A percentile compares a stretch with the other conserved stretches of the same genome.
Evolutionary conservation across 1,284 basidiomycete species (phyloP).

Genomic region (Ustilago nuda): DNA sequence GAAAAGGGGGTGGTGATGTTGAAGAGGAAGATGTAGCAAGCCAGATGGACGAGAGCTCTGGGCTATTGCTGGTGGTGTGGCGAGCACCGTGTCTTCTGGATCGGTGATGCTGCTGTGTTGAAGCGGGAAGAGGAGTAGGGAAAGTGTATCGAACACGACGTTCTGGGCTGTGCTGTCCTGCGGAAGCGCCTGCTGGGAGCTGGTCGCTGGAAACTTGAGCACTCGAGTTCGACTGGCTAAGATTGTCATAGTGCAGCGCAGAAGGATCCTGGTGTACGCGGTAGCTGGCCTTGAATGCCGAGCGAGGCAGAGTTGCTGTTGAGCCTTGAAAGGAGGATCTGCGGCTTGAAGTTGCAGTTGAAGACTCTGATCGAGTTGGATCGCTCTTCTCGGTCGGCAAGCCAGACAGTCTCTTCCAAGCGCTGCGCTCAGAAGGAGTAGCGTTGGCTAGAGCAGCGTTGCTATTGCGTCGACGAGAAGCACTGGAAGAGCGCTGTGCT

Average conservation of each 20-base stretch:
- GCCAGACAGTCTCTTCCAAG: conserved; percentile 46
- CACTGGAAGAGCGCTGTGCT: conserved; percentile 48
- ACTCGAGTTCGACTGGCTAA: conserved; percentile 35
- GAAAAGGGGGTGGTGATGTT: not conserved
- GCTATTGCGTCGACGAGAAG: conserved; percentile 40
- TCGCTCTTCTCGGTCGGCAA: conserved; percentile 21
- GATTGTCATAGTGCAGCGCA: not conserved
- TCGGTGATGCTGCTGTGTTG: not conserved
- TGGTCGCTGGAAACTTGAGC: conserved; percentile 49
- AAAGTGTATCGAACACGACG: conserved; percentile 16
- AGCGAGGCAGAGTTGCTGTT: conserved; percentile 32
- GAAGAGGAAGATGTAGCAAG: not conserved
- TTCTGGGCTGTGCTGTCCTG: conserved; percentile 28
- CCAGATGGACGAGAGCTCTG: conserved; percentile 24
- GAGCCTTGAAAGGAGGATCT: conserved; percentile 30
- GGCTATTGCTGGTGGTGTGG: conserved; percentile 27
- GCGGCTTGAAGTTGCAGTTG: conserved; percentile 26
- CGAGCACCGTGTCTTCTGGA: conserved; percentile 15
- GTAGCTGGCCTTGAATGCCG: conserved; percentile 17
- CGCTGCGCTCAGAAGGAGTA: conserved; percentile 43
- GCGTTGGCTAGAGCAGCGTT: conserved; percentile 44
- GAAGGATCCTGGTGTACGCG: conserved; percentile 10
- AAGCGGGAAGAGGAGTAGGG: conserved; percentile 9
- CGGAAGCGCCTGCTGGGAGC: conserved; percentile 12
- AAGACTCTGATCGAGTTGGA: conserved; percentile 24